phyloP scores from a whole-genome alignment of 768 basidiomycete genomes.

The Lactifluus subvellereus region DNA sequence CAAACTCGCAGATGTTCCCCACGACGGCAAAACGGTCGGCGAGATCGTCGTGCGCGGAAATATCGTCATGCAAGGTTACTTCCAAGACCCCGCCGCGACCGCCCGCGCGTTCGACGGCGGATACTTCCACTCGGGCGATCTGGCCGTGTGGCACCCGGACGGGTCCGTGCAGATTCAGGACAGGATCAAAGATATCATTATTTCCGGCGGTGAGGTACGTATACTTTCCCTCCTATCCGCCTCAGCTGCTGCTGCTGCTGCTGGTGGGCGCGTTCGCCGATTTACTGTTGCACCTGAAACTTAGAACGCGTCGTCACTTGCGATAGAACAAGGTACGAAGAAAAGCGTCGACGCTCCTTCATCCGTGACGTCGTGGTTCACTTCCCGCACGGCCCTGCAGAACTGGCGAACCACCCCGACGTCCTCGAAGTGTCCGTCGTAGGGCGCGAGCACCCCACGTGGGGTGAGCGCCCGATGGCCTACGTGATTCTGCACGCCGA shows the following conservation, averaged over 20 bases:
- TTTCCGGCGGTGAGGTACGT: slow-evolving; percentile 76
- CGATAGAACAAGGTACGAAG: slow-evolving; percentile 72
- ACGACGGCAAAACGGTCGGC: slow-evolving; percentile 76
- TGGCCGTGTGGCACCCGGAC: slow-evolving; percentile 77
- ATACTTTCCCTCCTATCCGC: background rate
- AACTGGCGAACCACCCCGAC: slow-evolving; percentile 73
- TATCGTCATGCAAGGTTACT: slow-evolving; percentile 91
- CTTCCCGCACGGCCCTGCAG: slow-evolving; percentile 33
- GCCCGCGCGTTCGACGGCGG: slow-evolving; percentile 75
- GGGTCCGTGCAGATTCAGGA: slow-evolving; percentile 73
- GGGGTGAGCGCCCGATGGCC: slow-evolving; percentile 89
- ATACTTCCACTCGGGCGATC: slow-evolving; percentile 72
- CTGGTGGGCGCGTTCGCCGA: background rate
- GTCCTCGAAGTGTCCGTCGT: slow-evolving; percentile 80
- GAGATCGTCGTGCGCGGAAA: slow-evolving; percentile 82
- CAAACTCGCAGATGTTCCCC: slow-evolving; percentile 63
- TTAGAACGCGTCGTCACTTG: slow-evolving; percentile 79
- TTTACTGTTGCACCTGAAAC: background rate
- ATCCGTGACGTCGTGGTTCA: background rate
- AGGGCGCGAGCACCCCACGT: slow-evolving; percentile 64
- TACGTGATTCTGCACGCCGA: slow-evolving; percentile 68
- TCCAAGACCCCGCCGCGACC: slow-evolving; percentile 75
- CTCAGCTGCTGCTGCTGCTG: background rate
- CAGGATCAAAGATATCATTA: slow-evolving; percentile 79
- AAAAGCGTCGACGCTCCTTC: slow-evolving; percentile 1